phyloP scores from a whole-genome alignment of 345 rosid genomes.

The Gossypium rotundifolium region DNA sequence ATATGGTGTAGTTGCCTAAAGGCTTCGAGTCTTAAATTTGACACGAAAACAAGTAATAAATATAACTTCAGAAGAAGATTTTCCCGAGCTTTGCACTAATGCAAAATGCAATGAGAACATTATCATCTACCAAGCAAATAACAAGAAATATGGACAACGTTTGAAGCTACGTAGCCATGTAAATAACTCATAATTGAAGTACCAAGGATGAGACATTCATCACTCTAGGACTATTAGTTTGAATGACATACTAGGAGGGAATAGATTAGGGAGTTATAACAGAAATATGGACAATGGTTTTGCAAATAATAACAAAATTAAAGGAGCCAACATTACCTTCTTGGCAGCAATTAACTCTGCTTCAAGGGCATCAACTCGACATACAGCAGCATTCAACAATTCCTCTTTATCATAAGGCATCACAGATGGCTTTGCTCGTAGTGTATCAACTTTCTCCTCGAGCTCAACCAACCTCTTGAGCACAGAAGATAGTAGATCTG shows the following conservation, averaged over 20 bases:
- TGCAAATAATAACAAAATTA: background rate
- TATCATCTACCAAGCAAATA: background rate
- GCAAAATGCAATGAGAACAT: background rate
- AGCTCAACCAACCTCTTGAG: slow-evolving; percentile 75
- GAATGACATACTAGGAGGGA: background rate
- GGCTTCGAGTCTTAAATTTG: background rate
- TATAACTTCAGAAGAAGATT: background rate
- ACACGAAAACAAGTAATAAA: background rate
- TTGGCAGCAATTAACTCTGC: slow-evolving; percentile 98
- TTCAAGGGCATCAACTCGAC: slow-evolving; percentile 95
- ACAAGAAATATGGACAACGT: too few relatives aligned
- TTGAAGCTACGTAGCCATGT: background rate
- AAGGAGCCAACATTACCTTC: slow-evolving; percentile 43
- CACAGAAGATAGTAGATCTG: slow-evolving; percentile 62
- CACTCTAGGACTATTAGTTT: background rate
- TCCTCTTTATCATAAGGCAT: slow-evolving; percentile 99
- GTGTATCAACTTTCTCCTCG: slow-evolving; percentile 79
- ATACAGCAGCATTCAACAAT: slow-evolving; percentile 90
- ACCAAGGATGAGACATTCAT: background rate
- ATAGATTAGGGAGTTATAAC: background rate
- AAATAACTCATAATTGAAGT: background rate
- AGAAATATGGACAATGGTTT: background rate
- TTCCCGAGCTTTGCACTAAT: background rate
- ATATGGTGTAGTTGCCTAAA: background rate
- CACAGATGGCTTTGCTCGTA: slow-evolving; percentile 83